A percentile compares a stretch with the other conserved stretches of the same genome.
Conservation (phyloP, 164 flowering plant species). For the Umbellularia californica region DNA sequence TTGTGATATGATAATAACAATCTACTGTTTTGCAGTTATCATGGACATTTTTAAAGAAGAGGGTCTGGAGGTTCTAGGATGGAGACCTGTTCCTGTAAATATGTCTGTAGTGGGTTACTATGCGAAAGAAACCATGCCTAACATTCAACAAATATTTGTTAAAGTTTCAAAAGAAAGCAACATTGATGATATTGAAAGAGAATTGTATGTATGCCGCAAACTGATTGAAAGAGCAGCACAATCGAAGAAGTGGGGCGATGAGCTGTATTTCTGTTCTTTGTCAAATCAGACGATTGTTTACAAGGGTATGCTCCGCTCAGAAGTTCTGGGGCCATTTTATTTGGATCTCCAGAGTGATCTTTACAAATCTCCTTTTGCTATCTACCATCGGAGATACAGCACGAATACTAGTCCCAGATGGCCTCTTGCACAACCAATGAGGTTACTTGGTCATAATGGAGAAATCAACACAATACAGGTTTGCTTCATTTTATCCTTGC, state of each 20-base stretch:
- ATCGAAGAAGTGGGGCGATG: conserved; percentile 76
- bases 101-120: conserved; percentile 70
- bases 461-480: conserved; percentile 99
- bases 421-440: conserved; percentile 99
- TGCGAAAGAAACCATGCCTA: conserved; percentile 92
- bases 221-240: conserved; percentile 67
- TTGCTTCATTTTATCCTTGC: conserved; percentile 7
- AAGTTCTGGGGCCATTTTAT: conserved; percentile 84
- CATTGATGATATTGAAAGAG: conserved; percentile 90
- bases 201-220: conserved; percentile 86
- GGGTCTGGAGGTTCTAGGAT: conserved; percentile 97
- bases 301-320: conserved; percentile 99
- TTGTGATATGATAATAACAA: conserved; percentile 4
- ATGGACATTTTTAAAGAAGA: conserved; percentile 64
- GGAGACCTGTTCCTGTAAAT: conserved; percentile 96
- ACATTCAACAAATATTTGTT: conserved; percentile 89
- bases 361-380: conserved; percentile 84
- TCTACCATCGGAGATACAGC: conserved; percentile 94
- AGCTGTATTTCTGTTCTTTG: conserved; percentile 90
- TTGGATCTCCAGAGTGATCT: conserved; percentile 80
- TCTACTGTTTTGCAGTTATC: conserved; percentile 55
- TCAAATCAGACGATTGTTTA: conserved; percentile 95
- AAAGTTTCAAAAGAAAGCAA: conserved; percentile 67
- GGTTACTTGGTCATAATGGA: conserved; percentile 99
- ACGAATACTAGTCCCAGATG: conserved; percentile 99